Conservation (phyloP, 768 basidiomycete species). For the Artomyces pyxidatus region DNA sequence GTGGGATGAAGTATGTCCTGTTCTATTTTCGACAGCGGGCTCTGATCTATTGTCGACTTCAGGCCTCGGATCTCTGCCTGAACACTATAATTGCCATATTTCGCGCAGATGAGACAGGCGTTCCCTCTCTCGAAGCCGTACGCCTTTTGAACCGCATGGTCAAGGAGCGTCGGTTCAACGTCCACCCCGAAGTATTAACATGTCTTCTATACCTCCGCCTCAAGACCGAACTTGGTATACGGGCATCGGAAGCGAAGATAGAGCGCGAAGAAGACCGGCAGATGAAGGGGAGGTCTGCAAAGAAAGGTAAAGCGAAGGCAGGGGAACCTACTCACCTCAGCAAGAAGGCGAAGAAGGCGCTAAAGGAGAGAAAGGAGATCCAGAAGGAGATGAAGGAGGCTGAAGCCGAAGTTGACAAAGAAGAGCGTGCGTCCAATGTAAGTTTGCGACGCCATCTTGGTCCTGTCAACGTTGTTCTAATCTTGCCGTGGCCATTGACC, state of each 20-base stretch:
- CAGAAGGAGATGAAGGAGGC: slow-evolving; percentile 91
- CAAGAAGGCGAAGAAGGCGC: slow-evolving; percentile 81
- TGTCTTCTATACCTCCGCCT: slow-evolving; percentile 82
- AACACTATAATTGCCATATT: slow-evolving; percentile 77
- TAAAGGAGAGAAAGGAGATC: slow-evolving; percentile 86
- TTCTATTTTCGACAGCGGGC: neutral
- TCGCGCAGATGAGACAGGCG: slow-evolving; percentile 71
- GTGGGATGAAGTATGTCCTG: slow-evolving; percentile 73
- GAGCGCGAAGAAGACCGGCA: slow-evolving; percentile 39
- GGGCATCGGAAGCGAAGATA: slow-evolving; percentile 63
- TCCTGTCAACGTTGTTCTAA: slow-evolving; percentile 5
- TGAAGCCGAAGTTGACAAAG: slow-evolving; percentile 86
- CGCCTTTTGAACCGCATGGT: slow-evolving; percentile 92
- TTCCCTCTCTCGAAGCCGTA: slow-evolving; percentile 79
- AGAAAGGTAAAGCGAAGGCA: slow-evolving; percentile 23
- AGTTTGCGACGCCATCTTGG: slow-evolving; percentile 29
- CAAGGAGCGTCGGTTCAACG: slow-evolving; percentile 84
- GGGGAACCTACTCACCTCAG: slow-evolving; percentile 69
- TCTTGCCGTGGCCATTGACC: slow-evolving; percentile 6
- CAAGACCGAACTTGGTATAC: slow-evolving; percentile 74
- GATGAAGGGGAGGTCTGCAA: slow-evolving; percentile 31
- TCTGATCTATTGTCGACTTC: slow-evolving; percentile 6
- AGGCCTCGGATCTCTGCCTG: slow-evolving; percentile 85
- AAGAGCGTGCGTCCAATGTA: slow-evolving; percentile 78
- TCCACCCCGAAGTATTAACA: slow-evolving; percentile 82